Evolutionary conservation across 1,284 basidiomycete species (phyloP), one percentile per base, ranked within the genome.

Genomic region (Cryptococcus sp.): DNA sequence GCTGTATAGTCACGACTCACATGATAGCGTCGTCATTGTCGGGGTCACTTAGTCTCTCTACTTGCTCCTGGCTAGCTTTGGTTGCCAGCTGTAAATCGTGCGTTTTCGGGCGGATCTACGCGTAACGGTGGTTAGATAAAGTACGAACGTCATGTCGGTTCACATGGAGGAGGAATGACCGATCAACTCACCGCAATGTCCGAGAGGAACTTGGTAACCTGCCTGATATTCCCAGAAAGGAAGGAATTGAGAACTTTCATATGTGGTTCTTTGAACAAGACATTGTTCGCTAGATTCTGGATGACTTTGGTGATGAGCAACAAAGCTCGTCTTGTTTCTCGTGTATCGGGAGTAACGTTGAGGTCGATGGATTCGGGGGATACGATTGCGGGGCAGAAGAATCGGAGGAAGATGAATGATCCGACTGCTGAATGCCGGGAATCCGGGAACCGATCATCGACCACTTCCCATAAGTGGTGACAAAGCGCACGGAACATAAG

Each of bases 201-300:
- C 47, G 86, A 90, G 57, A 95, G 78, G 80, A 89, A 95, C 49
- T 87, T 84, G 2, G 90, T 91, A 44, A 95, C 87, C 53, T 86
- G 87, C 27, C 86, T 82, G 59, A 93, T 91, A 64, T 93, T 90
- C 20, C 82, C 84, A 56, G 84, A 82, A 50, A 94, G 78, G 78
- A 93, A 93, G 15, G 84, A 81, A 73, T 94, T 94, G 55, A 94
- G 76, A 22, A 84, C 82, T 48, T 86, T 86, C 89, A 93, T 91
- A 68, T 91, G 87, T 3, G 86, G 84, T 50, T 81, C 80, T 71
- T 94, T 92, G 73, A 94, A 94, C 66, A 90, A 86, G 42, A 94
- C 89, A 66, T 95, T 94, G 80, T 95, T 96, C 15, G 91, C 91
- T 38, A 95, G 79, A 71, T 92, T 93, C 77, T 95, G 91, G 50